phyloP scores from a whole-genome alignment of 179 eudicot species.

The Gypsophila paniculata region DNA sequence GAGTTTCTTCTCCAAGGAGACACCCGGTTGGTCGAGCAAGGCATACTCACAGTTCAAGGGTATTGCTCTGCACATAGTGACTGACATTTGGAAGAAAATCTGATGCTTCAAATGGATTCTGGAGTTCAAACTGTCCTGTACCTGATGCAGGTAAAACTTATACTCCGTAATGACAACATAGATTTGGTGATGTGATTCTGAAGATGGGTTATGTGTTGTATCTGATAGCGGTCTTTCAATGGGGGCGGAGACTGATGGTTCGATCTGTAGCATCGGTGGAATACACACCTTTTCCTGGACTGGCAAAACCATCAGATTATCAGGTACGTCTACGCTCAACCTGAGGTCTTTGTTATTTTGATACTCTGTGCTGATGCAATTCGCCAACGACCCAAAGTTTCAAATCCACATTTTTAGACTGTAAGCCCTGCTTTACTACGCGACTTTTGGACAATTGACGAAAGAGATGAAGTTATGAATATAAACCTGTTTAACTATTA shows the following conservation, averaged over 20 bases:
- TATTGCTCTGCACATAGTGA: slow-evolving; percentile 73
- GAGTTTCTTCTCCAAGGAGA: slow-evolving; percentile 59
- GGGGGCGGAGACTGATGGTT: slow-evolving; percentile 94
- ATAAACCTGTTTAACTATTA: not conserved
- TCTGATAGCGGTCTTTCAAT: slow-evolving; percentile 86
- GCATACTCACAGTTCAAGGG: slow-evolving; percentile 41
- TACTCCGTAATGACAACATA: slow-evolving; percentile 41
- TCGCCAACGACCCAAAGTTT: not conserved
- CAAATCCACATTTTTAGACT: not conserved
- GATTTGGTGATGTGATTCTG: slow-evolving; percentile 77
- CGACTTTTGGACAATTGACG: not conserved
- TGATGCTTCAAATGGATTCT: slow-evolving; percentile 48
- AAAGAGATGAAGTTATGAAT: not conserved
- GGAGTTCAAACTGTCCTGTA: slow-evolving; percentile 26
- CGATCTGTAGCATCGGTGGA: slow-evolving; percentile 69
- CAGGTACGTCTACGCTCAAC: slow-evolving; percentile 41
- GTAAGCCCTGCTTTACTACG: not conserved
- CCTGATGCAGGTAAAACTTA: slow-evolving; percentile 31
- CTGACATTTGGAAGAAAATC: slow-evolving; percentile 60
- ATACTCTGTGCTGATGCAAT: not conserved
- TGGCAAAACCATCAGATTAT: slow-evolving; percentile 38
- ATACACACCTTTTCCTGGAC: slow-evolving; percentile 80
- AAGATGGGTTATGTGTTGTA: slow-evolving; percentile 86
- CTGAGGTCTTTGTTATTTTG: not conserved
- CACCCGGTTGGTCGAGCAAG: slow-evolving; percentile 47